Conservation (phyloP, 179 eudicot species). For the Silene vulgaris region DNA sequence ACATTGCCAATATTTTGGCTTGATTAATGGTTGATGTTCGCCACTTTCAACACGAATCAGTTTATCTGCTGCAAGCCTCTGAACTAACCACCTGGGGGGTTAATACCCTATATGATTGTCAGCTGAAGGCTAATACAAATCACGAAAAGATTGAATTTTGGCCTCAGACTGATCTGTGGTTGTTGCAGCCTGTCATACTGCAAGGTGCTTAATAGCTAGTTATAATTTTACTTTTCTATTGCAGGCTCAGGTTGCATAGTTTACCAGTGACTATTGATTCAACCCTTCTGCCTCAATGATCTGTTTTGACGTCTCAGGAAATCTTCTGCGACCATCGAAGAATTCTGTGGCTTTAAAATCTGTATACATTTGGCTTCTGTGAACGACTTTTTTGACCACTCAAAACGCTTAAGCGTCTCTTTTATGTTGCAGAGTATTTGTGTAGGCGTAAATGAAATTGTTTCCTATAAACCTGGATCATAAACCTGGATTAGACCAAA, state of each 20-base stretch:
- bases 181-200: not conserved
- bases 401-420: not conserved
- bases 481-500: no score
- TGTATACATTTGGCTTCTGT: not conserved
- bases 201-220: not conserved
- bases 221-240: not conserved
- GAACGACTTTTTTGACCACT: no score
- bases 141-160: no score
- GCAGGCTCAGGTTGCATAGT: slow-evolving; percentile 51
- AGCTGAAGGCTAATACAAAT: no score
- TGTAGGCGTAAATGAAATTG: not conserved
- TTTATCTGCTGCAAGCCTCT: no score
- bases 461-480: no score
- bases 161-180: no score
- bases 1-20: no score
- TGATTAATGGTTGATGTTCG: no score
- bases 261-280: slow-evolving; percentile 34
- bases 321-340: not conserved
- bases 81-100: no score
- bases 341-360: not conserved
- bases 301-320: not conserved
- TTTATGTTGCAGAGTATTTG: not conserved
- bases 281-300: not conserved
- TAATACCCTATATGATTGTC: no score
- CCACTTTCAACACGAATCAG: no score